A percentile compares a stretch with the other conserved stretches of the same genome.
phyloP scores from a whole-genome alignment of 2,329 filamentous ascomycete genomes.

The Amphichorda felina region DNA sequence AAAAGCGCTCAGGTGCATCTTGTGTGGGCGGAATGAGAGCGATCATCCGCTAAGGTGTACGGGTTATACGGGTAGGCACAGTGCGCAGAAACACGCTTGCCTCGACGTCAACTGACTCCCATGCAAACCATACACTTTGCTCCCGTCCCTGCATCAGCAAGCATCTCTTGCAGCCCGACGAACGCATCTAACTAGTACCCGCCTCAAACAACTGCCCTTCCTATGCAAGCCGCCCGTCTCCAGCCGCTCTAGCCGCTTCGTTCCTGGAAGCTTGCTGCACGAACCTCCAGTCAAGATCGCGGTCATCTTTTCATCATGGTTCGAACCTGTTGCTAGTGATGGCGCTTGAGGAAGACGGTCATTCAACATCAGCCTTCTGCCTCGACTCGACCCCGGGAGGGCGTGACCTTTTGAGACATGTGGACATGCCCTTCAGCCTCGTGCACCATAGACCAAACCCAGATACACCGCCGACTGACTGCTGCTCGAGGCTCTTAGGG shows the following conservation, averaged over 20 bases:
- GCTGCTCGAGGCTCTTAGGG: not conserved
- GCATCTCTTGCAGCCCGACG: not conserved
- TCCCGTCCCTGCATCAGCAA: not conserved
- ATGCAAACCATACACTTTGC: not conserved
- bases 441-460: conserved; percentile 1
- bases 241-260: not conserved
- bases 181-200: not conserved
- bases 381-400: too few relatives aligned
- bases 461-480: not conserved
- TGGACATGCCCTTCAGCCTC: conserved; percentile 4
- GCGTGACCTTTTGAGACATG: conserved; percentile 1
- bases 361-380: too few relatives aligned
- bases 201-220: not conserved
- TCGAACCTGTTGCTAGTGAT: too few relatives aligned
- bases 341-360: too few relatives aligned
- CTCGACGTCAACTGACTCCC: not conserved
- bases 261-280: not conserved
- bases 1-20: too few relatives aligned
- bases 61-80: too few relatives aligned
- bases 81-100: not conserved
- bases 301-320: too few relatives aligned
- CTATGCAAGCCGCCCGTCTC: not conserved
- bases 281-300: too few relatives aligned
- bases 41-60: too few relatives aligned
- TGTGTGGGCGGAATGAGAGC: too few relatives aligned